Evolutionary conservation across 208 protist species (phyloP).

Genomic region (Leishmania major): DNA sequence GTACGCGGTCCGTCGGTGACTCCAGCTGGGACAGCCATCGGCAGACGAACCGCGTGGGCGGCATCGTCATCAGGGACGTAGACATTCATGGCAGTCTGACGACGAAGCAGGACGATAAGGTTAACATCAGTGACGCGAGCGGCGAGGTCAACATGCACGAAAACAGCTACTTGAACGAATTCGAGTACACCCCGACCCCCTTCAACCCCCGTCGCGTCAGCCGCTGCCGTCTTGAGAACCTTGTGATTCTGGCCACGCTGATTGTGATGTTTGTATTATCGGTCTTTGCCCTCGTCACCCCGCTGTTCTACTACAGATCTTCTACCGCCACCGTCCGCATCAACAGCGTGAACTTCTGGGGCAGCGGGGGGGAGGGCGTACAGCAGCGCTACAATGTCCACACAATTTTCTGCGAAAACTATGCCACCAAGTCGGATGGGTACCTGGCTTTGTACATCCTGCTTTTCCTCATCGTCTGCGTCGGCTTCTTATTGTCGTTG

Average conservation of each 20-base stretch:
- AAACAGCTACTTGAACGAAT: constrained; percentile 9
- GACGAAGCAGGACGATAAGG: not conserved
- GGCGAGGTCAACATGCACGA: not conserved
- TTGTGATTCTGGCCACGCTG: constrained; percentile 29
- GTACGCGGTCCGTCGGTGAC: not conserved
- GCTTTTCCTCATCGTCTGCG: constrained; percentile 7
- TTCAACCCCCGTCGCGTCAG: constrained; percentile 39
- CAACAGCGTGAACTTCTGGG: constrained; percentile 10
- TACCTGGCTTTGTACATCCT: constrained; percentile 30
- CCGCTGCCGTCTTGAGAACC: constrained; percentile 38
- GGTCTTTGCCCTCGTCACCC: constrained; percentile 25
- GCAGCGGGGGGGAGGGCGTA: not conserved
- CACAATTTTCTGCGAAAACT: constrained; percentile 32
- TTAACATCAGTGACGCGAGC: not conserved
- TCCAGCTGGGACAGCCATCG: not conserved
- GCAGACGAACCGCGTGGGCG: not conserved
- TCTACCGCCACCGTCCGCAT: constrained; percentile 20
- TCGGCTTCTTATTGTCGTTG: constrained; percentile 24
- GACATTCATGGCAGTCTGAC: not conserved
- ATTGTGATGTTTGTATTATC: constrained; percentile 24
- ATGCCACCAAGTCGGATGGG: constrained; percentile 15
- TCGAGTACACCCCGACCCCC: constrained; percentile 36
- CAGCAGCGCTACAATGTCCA: constrained; percentile 7
- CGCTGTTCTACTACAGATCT: constrained; percentile 20
- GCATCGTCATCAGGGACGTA: not conserved